Evolutionary conservation across 1,139 yeast species (phyloP).

Genomic region (Pichia sp.): DNA sequence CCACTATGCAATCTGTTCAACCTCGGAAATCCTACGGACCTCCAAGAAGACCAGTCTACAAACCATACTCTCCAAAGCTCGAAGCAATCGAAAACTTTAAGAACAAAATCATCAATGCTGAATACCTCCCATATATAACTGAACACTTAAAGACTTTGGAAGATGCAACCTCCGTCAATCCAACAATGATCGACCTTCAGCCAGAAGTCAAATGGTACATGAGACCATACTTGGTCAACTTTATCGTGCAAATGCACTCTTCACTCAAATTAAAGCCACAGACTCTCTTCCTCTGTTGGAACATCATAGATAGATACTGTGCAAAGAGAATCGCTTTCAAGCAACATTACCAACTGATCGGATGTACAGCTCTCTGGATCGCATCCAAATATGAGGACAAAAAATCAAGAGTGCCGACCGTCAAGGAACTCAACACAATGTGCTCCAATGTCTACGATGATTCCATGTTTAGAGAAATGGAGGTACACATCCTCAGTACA

Average conservation of each 20-base stretch:
- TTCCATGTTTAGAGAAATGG: constrained; percentile 94
- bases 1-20: not conserved
- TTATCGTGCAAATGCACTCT: constrained; percentile 72
- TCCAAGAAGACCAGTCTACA: constrained; percentile 33
- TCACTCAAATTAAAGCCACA: constrained; percentile 70
- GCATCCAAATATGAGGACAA: constrained; percentile 92
- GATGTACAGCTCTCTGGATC: constrained; percentile 90
- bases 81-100: constrained; percentile 43
- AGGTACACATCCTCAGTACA: constrained; percentile 77
- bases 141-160: constrained; percentile 28
- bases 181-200: constrained; percentile 77
- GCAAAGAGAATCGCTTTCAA: constrained; percentile 87
- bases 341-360: constrained; percentile 87
- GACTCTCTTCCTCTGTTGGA: constrained; percentile 72
- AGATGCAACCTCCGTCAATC: constrained; percentile 32
- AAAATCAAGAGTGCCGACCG: constrained; percentile 75
- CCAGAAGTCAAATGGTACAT: constrained; percentile 91
- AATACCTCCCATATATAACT: constrained; percentile 30
- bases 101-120: constrained; percentile 36
- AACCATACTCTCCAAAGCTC: constrained; percentile 36
- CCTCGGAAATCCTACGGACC: constrained; percentile 32
- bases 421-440: constrained; percentile 68
- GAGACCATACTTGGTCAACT: constrained; percentile 85
- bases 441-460: constrained; percentile 83
- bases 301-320: constrained; percentile 84